phyloP scores from a whole-genome alignment of 495 filamentous ascomycete species.

The Aspergillus avenaceus region DNA sequence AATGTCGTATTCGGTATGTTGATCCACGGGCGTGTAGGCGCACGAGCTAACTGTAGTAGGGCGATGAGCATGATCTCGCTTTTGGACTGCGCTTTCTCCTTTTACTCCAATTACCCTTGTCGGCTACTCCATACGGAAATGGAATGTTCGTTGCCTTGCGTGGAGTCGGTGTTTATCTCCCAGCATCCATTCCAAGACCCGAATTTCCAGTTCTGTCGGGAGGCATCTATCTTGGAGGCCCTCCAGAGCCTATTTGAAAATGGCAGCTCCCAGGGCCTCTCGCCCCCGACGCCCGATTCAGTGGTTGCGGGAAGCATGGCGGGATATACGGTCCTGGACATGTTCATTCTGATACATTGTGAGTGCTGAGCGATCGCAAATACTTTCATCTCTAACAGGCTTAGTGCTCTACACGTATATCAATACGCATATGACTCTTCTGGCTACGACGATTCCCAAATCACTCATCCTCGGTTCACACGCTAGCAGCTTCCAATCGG shows the following conservation, averaged over 20 bases:
- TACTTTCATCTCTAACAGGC: constrained; percentile 1
- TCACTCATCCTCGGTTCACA: background rate
- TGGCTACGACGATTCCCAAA: constrained; percentile 26
- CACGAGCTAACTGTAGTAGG: constrained; percentile 21
- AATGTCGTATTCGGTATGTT: constrained; percentile 40
- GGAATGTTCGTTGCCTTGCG: constrained; percentile 37
- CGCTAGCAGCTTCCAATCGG: constrained; percentile 2
- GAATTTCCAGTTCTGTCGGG: constrained; percentile 31
- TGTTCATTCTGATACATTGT: constrained; percentile 45
- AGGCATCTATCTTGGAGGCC: constrained; percentile 26
- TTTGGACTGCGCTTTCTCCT: constrained; percentile 43
- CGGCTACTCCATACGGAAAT: constrained; percentile 35
- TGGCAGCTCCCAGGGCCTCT: background rate
- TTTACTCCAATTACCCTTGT: constrained; percentile 43
- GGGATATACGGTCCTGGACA: constrained; percentile 32
- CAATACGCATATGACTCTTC: constrained; percentile 41
- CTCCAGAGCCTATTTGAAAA: constrained; percentile 35
- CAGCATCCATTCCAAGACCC: constrained; percentile 38
- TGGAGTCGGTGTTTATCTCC: constrained; percentile 32
- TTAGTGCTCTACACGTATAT: constrained; percentile 43
- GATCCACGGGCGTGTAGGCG: background rate
- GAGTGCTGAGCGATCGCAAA: constrained; percentile 4
- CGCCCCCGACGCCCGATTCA: constrained; percentile 3
- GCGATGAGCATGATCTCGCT: constrained; percentile 35
- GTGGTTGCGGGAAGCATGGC: background rate